A percentile compares a stretch with the other conserved stretches of the same genome.
Conservation (phyloP, 305 asterid species). For the Caryopteris hybrid region DNA sequence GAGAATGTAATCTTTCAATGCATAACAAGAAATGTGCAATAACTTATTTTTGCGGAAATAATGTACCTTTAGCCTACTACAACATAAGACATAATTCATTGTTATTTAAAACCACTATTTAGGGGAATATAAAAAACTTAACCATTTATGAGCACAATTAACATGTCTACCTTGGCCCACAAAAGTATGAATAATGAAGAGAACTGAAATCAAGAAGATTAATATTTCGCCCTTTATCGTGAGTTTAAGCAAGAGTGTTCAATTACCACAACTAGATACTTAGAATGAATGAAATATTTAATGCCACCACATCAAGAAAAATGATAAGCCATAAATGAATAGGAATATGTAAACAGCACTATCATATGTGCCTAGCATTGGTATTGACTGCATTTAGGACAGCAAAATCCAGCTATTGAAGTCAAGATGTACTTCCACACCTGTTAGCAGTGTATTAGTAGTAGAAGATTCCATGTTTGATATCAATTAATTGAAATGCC, state of each 20-base stretch:
- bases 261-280: not conserved
- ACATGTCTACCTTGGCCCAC: no score
- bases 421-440: not conserved
- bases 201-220: not conserved
- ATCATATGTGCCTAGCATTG: not conserved
- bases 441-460: not conserved
- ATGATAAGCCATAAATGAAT: not conserved
- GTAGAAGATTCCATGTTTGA: not conserved
- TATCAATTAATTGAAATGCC: not conserved
- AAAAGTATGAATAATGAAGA: not conserved
- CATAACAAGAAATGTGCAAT: not conserved
- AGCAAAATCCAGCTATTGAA: not conserved
- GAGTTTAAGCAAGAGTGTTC: not conserved
- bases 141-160: not conserved
- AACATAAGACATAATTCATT: no score
- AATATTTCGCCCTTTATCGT: not conserved
- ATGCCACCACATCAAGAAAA: not conserved
- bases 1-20: not conserved
- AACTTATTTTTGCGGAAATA: not conserved
- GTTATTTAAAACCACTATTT: not conserved
- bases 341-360: not conserved
- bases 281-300: not conserved
- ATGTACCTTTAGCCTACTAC: not conserved
- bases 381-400: not conserved
- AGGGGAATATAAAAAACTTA: not conserved